These are phyloP conservation scores for Ogataea thermomethanolica DNA, from an alignment of 805 yeast genomes.

Conservation along the genomic window DNA sequence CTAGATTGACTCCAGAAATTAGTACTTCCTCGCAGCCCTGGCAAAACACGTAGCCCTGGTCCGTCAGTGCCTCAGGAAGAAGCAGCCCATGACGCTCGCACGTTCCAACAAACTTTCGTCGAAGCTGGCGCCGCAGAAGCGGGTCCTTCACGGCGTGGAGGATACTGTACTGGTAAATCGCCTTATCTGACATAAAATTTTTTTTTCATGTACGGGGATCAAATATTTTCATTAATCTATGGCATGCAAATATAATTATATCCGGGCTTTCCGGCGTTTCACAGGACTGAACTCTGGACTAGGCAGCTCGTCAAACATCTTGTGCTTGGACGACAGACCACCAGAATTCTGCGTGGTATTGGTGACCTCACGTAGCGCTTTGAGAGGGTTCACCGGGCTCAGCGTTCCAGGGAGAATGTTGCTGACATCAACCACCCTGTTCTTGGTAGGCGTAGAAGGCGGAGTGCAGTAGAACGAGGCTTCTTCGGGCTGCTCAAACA, in stretches of 20 bases:
- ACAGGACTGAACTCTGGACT: slow-evolving; percentile 11
- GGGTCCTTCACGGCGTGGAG: slow-evolving; percentile 15
- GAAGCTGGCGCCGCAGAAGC: slow-evolving; percentile 18
- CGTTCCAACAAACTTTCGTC: slow-evolving; percentile 13
- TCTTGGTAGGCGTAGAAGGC: slow-evolving; percentile 22
- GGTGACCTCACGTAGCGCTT: slow-evolving; percentile 4
- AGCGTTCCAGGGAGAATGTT: slow-evolving; percentile 1
- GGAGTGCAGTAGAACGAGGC: slow-evolving; percentile 22
- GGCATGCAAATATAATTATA: not conserved
- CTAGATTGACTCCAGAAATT: slow-evolving; percentile 21
- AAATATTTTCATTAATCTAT: not conserved
- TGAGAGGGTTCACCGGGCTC: not conserved
- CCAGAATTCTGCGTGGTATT: not conserved
- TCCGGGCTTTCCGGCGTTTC: slow-evolving; percentile 2
- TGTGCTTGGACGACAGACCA: not conserved
- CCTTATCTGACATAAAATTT: slow-evolving; percentile 7
- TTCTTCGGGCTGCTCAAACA: slow-evolving; percentile 43
- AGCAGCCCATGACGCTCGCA: slow-evolving; percentile 13
- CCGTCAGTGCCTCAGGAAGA: slow-evolving; percentile 17
- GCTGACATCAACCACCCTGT: slow-evolving; percentile 3
- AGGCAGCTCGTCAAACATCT: slow-evolving; percentile 1
- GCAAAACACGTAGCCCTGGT: slow-evolving; percentile 16
- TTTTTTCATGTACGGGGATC: not conserved
- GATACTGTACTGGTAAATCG: slow-evolving; percentile 19
- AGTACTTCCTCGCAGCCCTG: slow-evolving; percentile 16